Evolutionary conservation across 768 basidiomycete genomes (phyloP).

Genomic region (Clitopilus passeckerianus): DNA sequence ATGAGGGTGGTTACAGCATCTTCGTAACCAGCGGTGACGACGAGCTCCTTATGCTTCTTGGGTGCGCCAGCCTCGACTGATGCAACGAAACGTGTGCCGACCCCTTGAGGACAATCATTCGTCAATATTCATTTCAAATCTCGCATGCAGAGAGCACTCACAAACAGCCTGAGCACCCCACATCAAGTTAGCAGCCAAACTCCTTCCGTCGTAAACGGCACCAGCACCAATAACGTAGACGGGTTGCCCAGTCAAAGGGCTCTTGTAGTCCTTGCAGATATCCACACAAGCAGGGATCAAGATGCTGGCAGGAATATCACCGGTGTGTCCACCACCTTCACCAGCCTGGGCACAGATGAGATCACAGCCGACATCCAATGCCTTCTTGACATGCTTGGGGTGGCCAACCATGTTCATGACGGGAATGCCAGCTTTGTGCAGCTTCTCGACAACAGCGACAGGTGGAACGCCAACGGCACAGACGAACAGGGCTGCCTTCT

Average conservation of each 20-base stretch:
- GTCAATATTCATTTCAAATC: neutral
- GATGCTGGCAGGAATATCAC: constrained; percentile 76
- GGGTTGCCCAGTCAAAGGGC: constrained; percentile 77
- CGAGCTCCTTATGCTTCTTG: constrained; percentile 77
- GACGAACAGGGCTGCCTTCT: constrained; percentile 84
- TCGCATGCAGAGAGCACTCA: constrained; percentile 34
- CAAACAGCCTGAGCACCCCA: constrained; percentile 89
- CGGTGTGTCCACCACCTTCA: constrained; percentile 89
- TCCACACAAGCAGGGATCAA: constrained; percentile 92
- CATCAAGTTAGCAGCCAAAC: constrained; percentile 80
- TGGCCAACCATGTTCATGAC: constrained; percentile 98
- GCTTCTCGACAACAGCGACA: constrained; percentile 66
- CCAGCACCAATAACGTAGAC: constrained; percentile 90
- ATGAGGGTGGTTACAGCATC: constrained; percentile 85
- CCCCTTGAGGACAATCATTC: constrained; percentile 39
- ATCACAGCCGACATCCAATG: constrained; percentile 81
- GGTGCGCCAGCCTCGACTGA: constrained; percentile 76
- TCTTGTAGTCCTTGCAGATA: constrained; percentile 68
- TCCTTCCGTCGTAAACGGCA: constrained; percentile 85
- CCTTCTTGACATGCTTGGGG: constrained; percentile 82
- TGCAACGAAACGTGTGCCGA: constrained; percentile 87
- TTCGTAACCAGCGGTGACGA: constrained; percentile 67
- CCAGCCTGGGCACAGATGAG: constrained; percentile 93
- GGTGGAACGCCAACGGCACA: constrained; percentile 90
- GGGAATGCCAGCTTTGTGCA: constrained; percentile 81